A percentile compares a stretch with the other conserved stretches of the same genome.
These are phyloP conservation scores for Toxoplasma gondii DNA, from an alignment of 169 alveolate genomes.

Conservation along the genomic window DNA sequence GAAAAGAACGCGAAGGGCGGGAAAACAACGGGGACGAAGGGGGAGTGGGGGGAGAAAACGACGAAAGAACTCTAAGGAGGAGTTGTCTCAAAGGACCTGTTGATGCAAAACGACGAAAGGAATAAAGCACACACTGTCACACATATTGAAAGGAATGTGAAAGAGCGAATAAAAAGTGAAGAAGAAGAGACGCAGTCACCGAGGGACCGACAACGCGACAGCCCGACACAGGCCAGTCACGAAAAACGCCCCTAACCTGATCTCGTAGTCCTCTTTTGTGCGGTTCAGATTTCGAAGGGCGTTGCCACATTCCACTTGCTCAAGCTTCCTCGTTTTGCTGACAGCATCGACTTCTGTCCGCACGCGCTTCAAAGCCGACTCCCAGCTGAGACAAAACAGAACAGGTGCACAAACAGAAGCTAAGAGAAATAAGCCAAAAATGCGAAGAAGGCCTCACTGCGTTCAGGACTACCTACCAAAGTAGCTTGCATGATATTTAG, in stretches of 20 bases:
- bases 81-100: too few species aligned
- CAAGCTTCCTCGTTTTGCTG: constrained; percentile 49
- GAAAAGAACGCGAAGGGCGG: neutral
- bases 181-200: neutral
- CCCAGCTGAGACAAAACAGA: constrained; percentile 10
- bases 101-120: neutral
- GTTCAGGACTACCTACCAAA: too few species aligned
- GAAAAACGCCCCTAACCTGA: neutral
- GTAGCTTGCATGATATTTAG: too few species aligned
- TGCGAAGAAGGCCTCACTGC: too few species aligned
- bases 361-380: neutral
- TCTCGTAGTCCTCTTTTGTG: constrained; percentile 26
- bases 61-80: too few species aligned
- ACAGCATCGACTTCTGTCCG: constrained; percentile 45
- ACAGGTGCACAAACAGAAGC: neutral
- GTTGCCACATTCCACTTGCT: constrained; percentile 54
- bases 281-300: neutral
- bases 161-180: neutral
- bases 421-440: too few species aligned
- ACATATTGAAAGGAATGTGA: too few species aligned
- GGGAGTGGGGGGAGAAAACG: too few species aligned
- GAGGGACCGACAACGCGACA: neutral
- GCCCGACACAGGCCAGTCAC: too few species aligned
- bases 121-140: too few species aligned
- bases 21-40: neutral